Base-by-base conservation (phyloP, 768 basidiomycete genomes). In the Boletus edulis region DNA sequence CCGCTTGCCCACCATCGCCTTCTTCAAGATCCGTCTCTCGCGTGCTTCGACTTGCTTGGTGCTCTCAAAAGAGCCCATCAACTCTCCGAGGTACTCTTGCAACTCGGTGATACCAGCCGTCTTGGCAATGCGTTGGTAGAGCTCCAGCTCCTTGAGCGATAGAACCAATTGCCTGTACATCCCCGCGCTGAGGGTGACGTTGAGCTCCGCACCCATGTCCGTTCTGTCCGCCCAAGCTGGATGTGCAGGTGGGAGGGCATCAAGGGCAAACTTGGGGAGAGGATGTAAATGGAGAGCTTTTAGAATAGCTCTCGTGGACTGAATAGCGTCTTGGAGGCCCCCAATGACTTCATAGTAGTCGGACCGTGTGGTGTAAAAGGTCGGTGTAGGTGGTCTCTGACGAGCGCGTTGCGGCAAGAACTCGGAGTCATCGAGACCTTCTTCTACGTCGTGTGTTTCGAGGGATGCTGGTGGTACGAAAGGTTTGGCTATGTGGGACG, bases 301-400 rank as follows among this genome's bases (percentile, higher is more conserved):
- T 22, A 96, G 81, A 3, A 82, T 79, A 4, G 69, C 67, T n/a
- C 84, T 82, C 4, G 85, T 74, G 41, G 78, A 73, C 29, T 76
- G 67, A 31, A 89, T 77, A 49, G 89, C 86, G 12, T 73, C 73
- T 64, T 93, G 84, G 17, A 96, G 81, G 41, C 79, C 74, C 42
- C 76, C 72, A 41, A 94, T 71, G 52, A 84, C 81, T 70, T 94
- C 89, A 68, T 85, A 85, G 75, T 85, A 94, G 22, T 75, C 74
- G 1, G 89, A 76, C 34, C 87, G 84, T 15, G 86, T 87, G 17
- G 94, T 92, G 75, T 91, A 97, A 74, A 94, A 95, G 46, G 82
- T 83, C 20, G 91, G 83, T 9, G 91, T 88, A 18, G 78, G 71
- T 0, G 91, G 91, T 53, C 62, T 64, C 14, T 61, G 64, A 13